These are phyloP conservation scores for Yamadazyma epiphylla DNA, from an alignment of 1,139 yeast genomes.

Conservation along the genomic window DNA sequence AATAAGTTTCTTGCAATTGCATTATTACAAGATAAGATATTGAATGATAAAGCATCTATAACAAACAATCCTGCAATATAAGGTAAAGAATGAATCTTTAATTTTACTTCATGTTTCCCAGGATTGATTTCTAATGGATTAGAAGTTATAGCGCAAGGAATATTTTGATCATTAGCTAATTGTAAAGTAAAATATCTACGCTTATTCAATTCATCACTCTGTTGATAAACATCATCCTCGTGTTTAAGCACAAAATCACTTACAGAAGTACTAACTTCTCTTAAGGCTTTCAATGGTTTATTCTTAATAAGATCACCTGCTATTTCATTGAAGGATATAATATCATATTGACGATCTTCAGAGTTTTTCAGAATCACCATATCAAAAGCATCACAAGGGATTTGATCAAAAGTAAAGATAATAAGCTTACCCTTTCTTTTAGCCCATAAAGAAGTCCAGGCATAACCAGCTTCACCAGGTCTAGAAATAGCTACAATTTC, in stretches of 20 bases:
- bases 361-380: conserved; percentile 42
- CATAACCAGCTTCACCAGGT: conserved; percentile 47
- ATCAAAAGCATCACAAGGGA: conserved; percentile 77
- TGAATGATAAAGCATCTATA: conserved; percentile 46
- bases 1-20: conserved; percentile 77
- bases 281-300: conserved; percentile 9
- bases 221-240: conserved; percentile 17
- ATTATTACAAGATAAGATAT: conserved; percentile 65
- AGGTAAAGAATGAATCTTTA: conserved; percentile 73
- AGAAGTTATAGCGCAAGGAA: conserved; percentile 72
- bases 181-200: conserved; percentile 62
- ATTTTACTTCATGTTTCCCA: conserved; percentile 40
- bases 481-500: conserved; percentile 56
- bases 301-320: conserved; percentile 38
- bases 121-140: conserved; percentile 46
- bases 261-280: conserved; percentile 5
- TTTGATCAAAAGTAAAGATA: conserved; percentile 84
- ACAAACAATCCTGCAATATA: conserved; percentile 86
- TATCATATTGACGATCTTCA: conserved; percentile 16
- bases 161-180: conserved; percentile 34
- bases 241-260: conserved; percentile 7
- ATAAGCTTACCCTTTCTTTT: conserved; percentile 67
- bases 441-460: conserved; percentile 89
- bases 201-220: conserved; percentile 49
- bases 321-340: conserved; percentile 35